Evolutionary conservation across 305 asterid genomes (phyloP), one percentile per base, ranked within the genome.

Genomic region (Withania somnifera): DNA sequence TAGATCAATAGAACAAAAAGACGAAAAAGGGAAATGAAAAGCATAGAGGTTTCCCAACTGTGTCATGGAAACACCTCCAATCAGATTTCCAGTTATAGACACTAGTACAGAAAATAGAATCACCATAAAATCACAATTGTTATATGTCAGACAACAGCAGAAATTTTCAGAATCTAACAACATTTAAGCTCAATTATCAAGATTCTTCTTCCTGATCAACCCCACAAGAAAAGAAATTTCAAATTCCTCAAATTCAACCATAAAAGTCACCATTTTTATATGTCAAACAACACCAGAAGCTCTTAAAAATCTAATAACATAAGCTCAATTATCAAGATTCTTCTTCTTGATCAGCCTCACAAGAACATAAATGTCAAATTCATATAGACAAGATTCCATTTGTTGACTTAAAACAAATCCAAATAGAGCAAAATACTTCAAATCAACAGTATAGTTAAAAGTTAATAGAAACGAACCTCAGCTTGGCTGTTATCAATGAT

Each of bases 401-500:
- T 34, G 1, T 32, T 17, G 28, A 1, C 2, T 9, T n/a, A n/a
- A 34, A 4, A 32, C 75, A 64, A 64, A 34, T 66, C 50, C 75
- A 66, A 66, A 32, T n/a, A 64, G 26, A 32, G 7, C 2, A 64
- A 64, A 67, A 38, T 8, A 38, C 77, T 67, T 67, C 1, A 67
- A 67, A 36, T 36, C 11, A 38, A 38, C 30, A 1, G n/a, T 36
- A 67, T 81, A 73, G 75, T 11, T 20, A 61, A 0, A 6, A 79
- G 83, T 38, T 36, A 54, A 77, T 47, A 84, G 81, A 84, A 79
- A 81, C 79, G 78, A 81, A 96, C 99, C 99, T 93, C 92, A 76
- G 90, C 87, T 79, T 88, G 87, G 78, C 67, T 38, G 85, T 90
- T 89, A 82, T 92, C 97, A 38, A 96, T 79, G 71, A 91, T 82